These are phyloP conservation scores for Ogataea nitratoaversa DNA, from an alignment of 805 yeast genomes.

Conservation along the genomic window DNA sequence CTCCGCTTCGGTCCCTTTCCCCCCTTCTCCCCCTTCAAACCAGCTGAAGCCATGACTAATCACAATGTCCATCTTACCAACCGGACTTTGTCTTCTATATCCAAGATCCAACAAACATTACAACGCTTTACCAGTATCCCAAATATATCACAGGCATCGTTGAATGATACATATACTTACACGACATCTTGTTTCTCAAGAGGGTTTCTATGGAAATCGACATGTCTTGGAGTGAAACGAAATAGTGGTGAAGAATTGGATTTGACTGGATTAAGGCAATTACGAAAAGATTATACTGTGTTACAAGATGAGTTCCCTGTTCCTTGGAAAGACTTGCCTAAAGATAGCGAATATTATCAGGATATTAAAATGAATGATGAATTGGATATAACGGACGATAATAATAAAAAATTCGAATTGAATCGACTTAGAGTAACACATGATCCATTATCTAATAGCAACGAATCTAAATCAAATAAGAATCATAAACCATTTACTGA, in stretches of 20 bases:
- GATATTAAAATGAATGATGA: conserved; percentile 11
- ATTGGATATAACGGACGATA: conserved; percentile 23
- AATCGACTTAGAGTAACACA: conserved; percentile 16
- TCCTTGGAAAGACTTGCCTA: conserved; percentile 32
- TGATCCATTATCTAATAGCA: conserved; percentile 15
- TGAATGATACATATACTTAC: background rate
- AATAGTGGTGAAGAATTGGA: conserved; percentile 9
- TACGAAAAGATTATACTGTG: conserved; percentile 17
- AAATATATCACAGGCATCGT: background rate
- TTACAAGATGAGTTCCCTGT: conserved; percentile 24
- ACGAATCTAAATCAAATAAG: background rate
- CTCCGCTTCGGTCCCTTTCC: too few relatives aligned
- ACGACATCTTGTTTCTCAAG: conserved; percentile 18
- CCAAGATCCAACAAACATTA: too few relatives aligned
- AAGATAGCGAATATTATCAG: conserved; percentile 21
- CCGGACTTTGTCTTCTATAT: too few relatives aligned
- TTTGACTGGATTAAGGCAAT: conserved; percentile 13
- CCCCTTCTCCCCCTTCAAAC: too few relatives aligned
- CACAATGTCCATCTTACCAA: too few relatives aligned
- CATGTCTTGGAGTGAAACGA: conserved; percentile 10
- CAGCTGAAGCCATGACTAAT: too few relatives aligned
- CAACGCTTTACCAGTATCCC: too few relatives aligned
- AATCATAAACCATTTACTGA: conserved; percentile 21
- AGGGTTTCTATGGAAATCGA: conserved; percentile 22
- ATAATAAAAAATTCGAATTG: conserved; percentile 10